phyloP scores from a whole-genome alignment of 352 stramenopile species.

The Globisporangium paroecandrum region DNA sequence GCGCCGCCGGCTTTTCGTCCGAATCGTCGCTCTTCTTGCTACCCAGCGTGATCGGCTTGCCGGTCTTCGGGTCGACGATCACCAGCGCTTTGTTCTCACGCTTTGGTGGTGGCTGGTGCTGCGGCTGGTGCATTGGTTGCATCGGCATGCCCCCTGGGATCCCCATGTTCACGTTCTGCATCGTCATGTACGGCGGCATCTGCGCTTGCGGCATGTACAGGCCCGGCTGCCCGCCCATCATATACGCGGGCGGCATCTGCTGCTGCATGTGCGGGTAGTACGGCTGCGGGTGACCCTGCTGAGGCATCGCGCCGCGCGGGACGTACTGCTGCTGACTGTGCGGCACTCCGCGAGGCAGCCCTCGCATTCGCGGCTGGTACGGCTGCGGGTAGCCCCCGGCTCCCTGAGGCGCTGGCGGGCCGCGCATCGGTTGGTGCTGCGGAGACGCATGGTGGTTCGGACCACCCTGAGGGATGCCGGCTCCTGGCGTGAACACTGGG shows the following conservation, averaged over 20 bases:
- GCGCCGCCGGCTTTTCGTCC: not conserved
- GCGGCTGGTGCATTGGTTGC: conserved; percentile 21
- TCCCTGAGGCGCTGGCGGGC: conserved; percentile 24
- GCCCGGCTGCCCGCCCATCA: conserved; percentile 40
- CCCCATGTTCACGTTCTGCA: conserved; percentile 44
- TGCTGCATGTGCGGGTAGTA: conserved; percentile 44
- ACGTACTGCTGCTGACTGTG: conserved; percentile 38
- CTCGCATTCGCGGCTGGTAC: conserved; percentile 34
- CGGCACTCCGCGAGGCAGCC: conserved; percentile 32
- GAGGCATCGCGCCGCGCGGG: conserved; percentile 36
- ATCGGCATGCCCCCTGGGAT: conserved; percentile 40
- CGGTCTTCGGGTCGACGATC: conserved; percentile 29
- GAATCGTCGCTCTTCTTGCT: conserved; percentile 11
- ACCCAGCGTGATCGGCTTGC: conserved; percentile 10
- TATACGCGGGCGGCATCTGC: conserved; percentile 38
- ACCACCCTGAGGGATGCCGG: conserved; percentile 13
- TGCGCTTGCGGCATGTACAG: conserved; percentile 17
- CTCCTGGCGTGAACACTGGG: conserved; percentile 34
- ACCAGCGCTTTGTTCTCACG: conserved; percentile 43
- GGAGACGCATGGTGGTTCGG: conserved; percentile 27
- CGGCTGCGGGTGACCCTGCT: conserved; percentile 24
- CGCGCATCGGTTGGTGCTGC: conserved; percentile 45
- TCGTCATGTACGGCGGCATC: conserved; percentile 38
- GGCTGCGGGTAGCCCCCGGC: conserved; percentile 25
- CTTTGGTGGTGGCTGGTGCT: conserved; percentile 35